Evolutionary conservation across 2,329 filamentous ascomycete species (phyloP), one percentile per base, ranked within the genome.

Genomic region (Cryphonectria naterciae): DNA sequence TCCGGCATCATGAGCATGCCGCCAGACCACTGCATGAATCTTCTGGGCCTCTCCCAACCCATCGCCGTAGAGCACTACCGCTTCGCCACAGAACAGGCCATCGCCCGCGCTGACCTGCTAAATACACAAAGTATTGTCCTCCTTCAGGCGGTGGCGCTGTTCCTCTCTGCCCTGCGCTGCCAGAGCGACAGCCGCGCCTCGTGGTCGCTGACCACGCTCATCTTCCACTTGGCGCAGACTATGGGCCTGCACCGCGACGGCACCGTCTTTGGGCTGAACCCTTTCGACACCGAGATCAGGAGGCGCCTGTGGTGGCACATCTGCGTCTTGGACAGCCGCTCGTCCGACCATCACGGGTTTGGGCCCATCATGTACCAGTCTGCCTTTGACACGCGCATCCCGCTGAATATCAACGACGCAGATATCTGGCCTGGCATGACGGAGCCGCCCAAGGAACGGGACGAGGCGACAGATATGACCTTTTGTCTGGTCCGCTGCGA

Each of bases 231-330:
- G 76, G 85, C 81, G 0, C 83, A 85, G n/a, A 80, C 83, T n/a
- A 79, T 88, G 37, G 83, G 85, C 0, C 77, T 87, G 61, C 83
- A 87, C 68, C 78, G 84, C 17, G 87, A 89, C 60, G 83, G 84
- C 32, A 78, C 79, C 2, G 75, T 79, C 46, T 83, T 83, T 76
- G 85, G 76, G 11, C 75, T 90, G 1, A 82, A 81, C 0, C 83
- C 85, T 0, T 91, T 88, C 68, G 87, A 91, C 46, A 83, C 84
- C 1, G 87, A 91, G 75, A 85, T 89, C 75, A 83, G 88, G 7
- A 82, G 89, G 15, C 81, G 89, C 0, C 77, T 89, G 0, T 91
- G 88, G 86, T 90, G 87, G 84, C 83, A 86, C 64, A 81, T 91
- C 3, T 81, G 85, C 35, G 82, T 87, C 15, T 77, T 90, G 1